These are phyloP conservation scores for Colletotrichum sp. DNA, from an alignment of 2,329 filamentous ascomycete genomes.

Conservation along the genomic window DNA sequence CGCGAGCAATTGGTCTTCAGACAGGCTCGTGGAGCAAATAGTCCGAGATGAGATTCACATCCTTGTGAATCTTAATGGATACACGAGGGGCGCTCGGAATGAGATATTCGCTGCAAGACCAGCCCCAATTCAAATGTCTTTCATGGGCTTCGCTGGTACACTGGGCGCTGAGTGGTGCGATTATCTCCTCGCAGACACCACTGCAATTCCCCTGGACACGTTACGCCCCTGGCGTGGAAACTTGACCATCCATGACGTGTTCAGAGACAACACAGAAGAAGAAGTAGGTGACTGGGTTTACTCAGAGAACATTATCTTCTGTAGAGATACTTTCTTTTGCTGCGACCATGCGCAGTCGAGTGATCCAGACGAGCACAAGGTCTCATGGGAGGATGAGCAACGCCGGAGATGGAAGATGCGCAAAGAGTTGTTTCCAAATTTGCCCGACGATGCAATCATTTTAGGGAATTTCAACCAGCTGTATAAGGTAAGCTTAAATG, in stretches of 20 bases:
- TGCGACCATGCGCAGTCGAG: conserved; percentile 95
- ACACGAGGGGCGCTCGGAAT: conserved; percentile 94
- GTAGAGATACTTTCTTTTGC: conserved; percentile 95
- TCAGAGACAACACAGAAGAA: conserved; percentile 68
- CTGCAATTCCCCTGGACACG: conserved; percentile 82
- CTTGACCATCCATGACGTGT: conserved; percentile 73
- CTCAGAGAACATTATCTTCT: conserved; percentile 95
- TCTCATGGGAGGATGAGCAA: conserved; percentile 87
- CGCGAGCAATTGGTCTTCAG: conserved; percentile 84
- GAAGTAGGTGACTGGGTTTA: conserved; percentile 88
- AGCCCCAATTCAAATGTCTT: conserved; percentile 97
- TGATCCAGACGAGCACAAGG: conserved; percentile 67
- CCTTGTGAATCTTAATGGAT: conserved; percentile 96
- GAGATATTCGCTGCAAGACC: conserved; percentile 96
- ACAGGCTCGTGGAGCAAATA: conserved; percentile 85
- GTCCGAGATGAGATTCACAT: conserved; percentile 90
- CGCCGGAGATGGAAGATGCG: conserved; percentile 87
- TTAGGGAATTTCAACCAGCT: conserved; percentile 98
- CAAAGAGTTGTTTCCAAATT: conserved; percentile 84
- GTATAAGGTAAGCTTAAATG: conserved; percentile 77
- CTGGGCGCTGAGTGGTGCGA: conserved; percentile 98
- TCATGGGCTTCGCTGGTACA: conserved; percentile 98
- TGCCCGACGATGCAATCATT: conserved; percentile 85
- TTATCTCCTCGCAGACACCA: conserved; percentile 90
- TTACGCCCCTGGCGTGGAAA: conserved; percentile 82